These are phyloP conservation scores for Carnegiea gigantea DNA, from an alignment of 179 eudicot genomes.

Conservation along the genomic window DNA sequence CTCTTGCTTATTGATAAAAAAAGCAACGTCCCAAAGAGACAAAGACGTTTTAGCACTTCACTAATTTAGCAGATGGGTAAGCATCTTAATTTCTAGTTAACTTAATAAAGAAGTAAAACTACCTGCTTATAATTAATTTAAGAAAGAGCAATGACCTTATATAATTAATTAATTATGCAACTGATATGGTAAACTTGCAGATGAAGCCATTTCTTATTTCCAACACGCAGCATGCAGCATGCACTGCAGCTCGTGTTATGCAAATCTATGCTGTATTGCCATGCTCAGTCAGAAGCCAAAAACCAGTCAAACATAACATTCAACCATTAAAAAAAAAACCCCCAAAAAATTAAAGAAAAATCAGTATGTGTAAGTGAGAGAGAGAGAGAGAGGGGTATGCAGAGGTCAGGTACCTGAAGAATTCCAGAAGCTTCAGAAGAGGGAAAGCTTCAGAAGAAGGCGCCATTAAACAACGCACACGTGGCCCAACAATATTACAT, in stretches of 20 bases:
- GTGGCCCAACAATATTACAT: not conserved
- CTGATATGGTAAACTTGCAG: too few species aligned
- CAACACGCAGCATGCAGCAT: not conserved
- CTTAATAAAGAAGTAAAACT: too few species aligned
- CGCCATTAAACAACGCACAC: not conserved
- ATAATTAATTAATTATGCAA: too few species aligned
- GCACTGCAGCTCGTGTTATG: not conserved
- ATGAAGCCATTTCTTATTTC: not conserved
- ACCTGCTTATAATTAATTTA: too few species aligned
- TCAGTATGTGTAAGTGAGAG: not conserved
- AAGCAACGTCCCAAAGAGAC: too few species aligned
- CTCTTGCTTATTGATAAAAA: too few species aligned
- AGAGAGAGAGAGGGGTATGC: conserved; percentile 4
- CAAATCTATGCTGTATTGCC: not conserved
- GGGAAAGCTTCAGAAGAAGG: not conserved
- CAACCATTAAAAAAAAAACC: too few species aligned
- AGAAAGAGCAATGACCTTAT: too few species aligned
- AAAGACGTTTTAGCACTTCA: too few species aligned
- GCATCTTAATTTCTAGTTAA: too few species aligned
- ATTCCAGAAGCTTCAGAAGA: conserved; percentile 10
- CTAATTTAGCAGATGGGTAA: too few species aligned
- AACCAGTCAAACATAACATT: not conserved
- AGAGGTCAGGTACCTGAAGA: not conserved
- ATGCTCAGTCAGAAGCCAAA: not conserved
- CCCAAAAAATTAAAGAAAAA: not conserved